Base-by-base conservation (phyloP, 768 basidiomycete species). In the Zangia roseola region DNA sequence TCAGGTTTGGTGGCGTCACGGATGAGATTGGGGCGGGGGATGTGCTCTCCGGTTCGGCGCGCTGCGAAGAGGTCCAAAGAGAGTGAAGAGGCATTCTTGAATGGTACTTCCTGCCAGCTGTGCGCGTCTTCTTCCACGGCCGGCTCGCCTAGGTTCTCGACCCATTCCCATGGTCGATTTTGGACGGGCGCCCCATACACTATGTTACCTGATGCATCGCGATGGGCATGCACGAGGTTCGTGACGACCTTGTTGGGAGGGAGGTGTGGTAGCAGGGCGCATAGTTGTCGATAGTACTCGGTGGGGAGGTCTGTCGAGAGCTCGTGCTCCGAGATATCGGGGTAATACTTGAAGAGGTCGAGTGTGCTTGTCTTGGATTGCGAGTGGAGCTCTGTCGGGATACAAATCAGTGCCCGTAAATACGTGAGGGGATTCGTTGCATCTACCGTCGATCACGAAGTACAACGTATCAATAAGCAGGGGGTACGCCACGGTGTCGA, bases 131-230 rank as follows among this genome's bases (percentile, higher is more conserved):
- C 76, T 10, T 73, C 62, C 23, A 79, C 26, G 0, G 37, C 77
- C 4, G 71, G 54, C 10, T 70, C 58, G 9, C 88, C 88, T 4
- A 91, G 59, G 60, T 85, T 81, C 65, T 92, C 89, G 7, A 84
- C 80, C 88, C 89, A 91, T 64, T 92, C 89, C 89, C 89, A 92
- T 4, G 90, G 87, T 26, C 82, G 79, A 65, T 90, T 88, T 48
- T 80, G 72, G 16, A 91, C 84, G 2, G 79, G 74, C 5, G 69
- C 60, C 17, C 78, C 75, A 50, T 73, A 70, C 3, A 81, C 60
- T 5, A 80, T 50, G 16, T 75, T 72, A 0, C 85, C 86, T 12
- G 69, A 69, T 2, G 69, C 43, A 53, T 89, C 86, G 23, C 75
- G 76, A 50, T 82, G 75, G 4, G 80, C 78, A 40, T 78, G 78